Conservation (phyloP, 768 basidiomycete genomes). For the Pleurotus tuber-regium region DNA sequence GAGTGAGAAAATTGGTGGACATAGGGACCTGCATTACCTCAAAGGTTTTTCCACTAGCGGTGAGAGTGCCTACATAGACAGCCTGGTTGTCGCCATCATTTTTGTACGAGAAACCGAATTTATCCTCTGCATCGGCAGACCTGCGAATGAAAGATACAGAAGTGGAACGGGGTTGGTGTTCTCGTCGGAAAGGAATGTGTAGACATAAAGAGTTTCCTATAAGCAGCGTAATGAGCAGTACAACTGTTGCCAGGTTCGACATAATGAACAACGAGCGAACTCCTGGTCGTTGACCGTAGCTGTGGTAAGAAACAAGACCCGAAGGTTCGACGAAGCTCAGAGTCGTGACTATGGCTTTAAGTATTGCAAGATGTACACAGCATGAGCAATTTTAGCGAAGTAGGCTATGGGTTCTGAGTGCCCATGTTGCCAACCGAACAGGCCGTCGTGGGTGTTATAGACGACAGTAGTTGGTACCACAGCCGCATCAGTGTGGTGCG, state of each 20-base stretch:
- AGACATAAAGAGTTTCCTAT: background rate
- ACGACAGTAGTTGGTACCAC: background rate
- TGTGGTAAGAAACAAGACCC: background rate
- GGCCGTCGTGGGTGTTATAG: background rate
- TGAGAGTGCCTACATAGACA: conserved; percentile 4
- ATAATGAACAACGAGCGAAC: background rate
- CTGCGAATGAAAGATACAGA: background rate
- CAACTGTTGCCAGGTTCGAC: conserved; percentile 7
- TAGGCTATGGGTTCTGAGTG: background rate
- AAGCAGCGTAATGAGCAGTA: background rate
- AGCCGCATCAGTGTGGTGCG: too few relatives aligned
- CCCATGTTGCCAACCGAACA: background rate
- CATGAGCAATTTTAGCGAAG: background rate
- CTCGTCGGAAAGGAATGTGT: background rate
- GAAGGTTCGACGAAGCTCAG: background rate
- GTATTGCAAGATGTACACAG: background rate
- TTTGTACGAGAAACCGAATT: background rate
- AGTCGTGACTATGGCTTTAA: background rate
- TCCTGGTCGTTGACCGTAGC: background rate
- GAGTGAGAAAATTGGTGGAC: background rate
- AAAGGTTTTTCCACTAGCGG: background rate
- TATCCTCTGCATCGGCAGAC: background rate
- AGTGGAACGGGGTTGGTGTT: background rate
- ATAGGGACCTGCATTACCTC: background rate
- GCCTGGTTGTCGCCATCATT: conserved; percentile 1